Percentiles rank a stretch among this genome's conserved stretches.
These are phyloP conservation scores for Epichloe festucae DNA, from an alignment of 2,329 filamentous ascomycete species.

Conservation along the genomic window DNA sequence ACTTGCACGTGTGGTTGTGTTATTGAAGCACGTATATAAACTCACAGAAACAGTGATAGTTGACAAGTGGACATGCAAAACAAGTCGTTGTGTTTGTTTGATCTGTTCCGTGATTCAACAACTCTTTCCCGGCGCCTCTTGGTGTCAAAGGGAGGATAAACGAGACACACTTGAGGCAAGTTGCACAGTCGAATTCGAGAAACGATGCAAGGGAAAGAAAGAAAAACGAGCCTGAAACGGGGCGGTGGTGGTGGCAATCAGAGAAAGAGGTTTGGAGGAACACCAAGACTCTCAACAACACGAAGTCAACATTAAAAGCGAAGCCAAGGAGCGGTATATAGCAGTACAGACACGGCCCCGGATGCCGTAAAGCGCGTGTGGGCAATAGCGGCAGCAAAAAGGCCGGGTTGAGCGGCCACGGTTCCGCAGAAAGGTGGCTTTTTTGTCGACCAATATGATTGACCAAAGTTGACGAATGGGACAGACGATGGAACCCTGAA, in stretches of 20 bases:
- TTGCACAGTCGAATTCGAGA: not conserved
- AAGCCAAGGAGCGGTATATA: not conserved
- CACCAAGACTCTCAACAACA: conserved; percentile 1
- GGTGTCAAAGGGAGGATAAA: not conserved
- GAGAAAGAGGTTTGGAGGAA: not conserved
- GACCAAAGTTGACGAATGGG: not conserved
- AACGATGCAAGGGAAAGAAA: not conserved
- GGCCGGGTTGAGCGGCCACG: conserved; percentile 1
- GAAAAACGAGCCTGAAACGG: not conserved
- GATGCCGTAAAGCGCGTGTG: conserved; percentile 1
- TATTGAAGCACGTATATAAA: not conserved
- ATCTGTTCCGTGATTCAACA: not conserved
- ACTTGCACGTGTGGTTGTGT: not conserved
- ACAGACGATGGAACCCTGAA: not conserved
- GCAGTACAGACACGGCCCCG: conserved; percentile 1
- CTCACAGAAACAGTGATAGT: not conserved
- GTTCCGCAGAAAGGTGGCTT: conserved; percentile 2
- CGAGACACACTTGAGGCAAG: not conserved
- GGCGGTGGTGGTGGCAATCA: conserved; percentile 7
- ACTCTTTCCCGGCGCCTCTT: not conserved
- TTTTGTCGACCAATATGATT: not conserved
- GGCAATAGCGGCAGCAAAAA: not conserved
- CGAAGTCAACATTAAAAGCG: not conserved
- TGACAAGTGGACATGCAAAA: no score
- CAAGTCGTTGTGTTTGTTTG: not conserved